Percentiles rank a stretch among this genome's conserved stretches.
These are phyloP conservation scores for Bonia amplexicaulis DNA, from an alignment of 176 grass and related monocot genomes.

Conservation along the genomic window DNA sequence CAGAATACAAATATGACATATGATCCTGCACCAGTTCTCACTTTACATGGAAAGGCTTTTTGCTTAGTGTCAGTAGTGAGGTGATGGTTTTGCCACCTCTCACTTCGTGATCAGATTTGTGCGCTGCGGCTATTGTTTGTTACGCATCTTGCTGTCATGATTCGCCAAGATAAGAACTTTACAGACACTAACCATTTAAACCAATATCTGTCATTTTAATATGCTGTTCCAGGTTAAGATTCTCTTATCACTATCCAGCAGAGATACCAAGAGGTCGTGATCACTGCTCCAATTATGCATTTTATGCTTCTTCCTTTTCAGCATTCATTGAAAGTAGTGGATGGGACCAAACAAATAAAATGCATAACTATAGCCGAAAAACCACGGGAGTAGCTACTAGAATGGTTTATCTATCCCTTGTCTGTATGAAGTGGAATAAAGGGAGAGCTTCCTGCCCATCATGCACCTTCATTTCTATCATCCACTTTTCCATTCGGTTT, in stretches of 20 bases:
- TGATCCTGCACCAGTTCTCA: conserved; percentile 9
- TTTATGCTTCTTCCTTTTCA: conserved; percentile 41
- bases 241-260: conserved; percentile 45
- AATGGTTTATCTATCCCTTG: conserved; percentile 34
- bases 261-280: conserved; percentile 42
- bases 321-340: conserved; percentile 42
- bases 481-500: conserved; percentile 27
- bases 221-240: conserved; percentile 53
- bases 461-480: conserved; percentile 46
- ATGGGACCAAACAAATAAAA: conserved; percentile 35
- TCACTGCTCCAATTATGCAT: conserved; percentile 45
- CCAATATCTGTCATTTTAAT: conserved; percentile 50
- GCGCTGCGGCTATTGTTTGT: conserved; percentile 36
- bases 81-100: conserved; percentile 28
- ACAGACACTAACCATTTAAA: conserved; percentile 36
- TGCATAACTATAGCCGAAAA: conserved; percentile 25
- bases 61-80: conserved; percentile 29
- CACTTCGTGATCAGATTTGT: conserved; percentile 29
- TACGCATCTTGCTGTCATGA: conserved; percentile 45
- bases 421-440: conserved; percentile 50
- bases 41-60: conserved; percentile 38
- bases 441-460: conserved; percentile 49
- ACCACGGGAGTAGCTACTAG: conserved; percentile 42
- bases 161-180: conserved; percentile 58
- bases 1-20: conserved; percentile 22